These are phyloP conservation scores for Pseudogymnoascus sp. DNA, from an alignment of 2,329 filamentous ascomycete genomes.

Conservation along the genomic window DNA sequence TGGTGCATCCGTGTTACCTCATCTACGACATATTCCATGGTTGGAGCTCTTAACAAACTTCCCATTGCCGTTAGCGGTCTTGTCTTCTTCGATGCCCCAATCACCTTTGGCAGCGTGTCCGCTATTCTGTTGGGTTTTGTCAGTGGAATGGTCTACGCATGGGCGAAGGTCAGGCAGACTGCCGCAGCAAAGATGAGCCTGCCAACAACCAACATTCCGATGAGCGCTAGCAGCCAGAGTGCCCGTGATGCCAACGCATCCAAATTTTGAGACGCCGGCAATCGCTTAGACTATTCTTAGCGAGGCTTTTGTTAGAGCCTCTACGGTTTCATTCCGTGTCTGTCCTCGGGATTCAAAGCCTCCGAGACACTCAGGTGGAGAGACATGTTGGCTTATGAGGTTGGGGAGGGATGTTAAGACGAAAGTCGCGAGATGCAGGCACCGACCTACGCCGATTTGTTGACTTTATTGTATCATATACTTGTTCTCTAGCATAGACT, in stretches of 20 bases:
- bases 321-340: background rate
- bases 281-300: background rate
- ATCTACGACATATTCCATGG: conserved; percentile 98
- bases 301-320: background rate
- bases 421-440: background rate
- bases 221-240: conserved; percentile 88
- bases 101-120: conserved; percentile 84
- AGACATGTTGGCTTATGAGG: background rate
- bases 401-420: background rate
- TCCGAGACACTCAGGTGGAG: background rate
- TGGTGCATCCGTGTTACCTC: conserved; percentile 98
- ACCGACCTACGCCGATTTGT: background rate
- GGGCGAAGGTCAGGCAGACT: conserved; percentile 76
- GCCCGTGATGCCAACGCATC: conserved; percentile 68
- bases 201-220: conserved; percentile 50
- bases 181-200: conserved; percentile 55
- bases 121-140: conserved; percentile 89
- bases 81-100: conserved; percentile 89
- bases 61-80: conserved; percentile 88
- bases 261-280: background rate
- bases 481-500: conserved; percentile 7
- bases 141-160: conserved; percentile 82
- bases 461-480: conserved; percentile 3
- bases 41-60: conserved; percentile 94
- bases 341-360: background rate